These are phyloP conservation scores for Xylaria bambusicola DNA, from an alignment of 495 filamentous ascomycete genomes.

Conservation along the genomic window DNA sequence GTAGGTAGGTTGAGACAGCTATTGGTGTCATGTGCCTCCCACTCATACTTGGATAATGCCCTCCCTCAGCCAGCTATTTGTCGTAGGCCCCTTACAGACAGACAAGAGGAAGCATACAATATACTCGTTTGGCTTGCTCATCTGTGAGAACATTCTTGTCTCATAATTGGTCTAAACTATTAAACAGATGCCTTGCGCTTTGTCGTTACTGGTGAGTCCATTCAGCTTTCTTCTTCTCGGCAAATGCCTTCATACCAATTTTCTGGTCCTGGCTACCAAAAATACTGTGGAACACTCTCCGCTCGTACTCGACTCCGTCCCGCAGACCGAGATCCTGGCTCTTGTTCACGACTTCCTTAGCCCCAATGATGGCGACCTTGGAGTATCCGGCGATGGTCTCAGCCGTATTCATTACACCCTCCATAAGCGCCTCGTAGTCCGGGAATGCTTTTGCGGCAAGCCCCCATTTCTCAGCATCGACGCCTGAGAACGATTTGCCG, in stretches of 20 bases:
- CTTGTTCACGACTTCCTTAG: slow-evolving; percentile 98
- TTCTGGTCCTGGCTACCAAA: slow-evolving; percentile 97
- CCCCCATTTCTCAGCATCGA: slow-evolving; percentile 86
- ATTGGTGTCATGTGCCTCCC: too few species aligned
- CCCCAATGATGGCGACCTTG: slow-evolving; percentile 79
- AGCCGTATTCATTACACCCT: slow-evolving; percentile 75
- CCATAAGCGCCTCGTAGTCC: slow-evolving; percentile 78
- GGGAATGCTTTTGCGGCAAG: slow-evolving; percentile 81
- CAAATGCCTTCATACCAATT: slow-evolving; percentile 95
- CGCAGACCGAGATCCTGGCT: slow-evolving; percentile 82
- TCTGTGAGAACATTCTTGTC: background rate
- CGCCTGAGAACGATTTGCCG: slow-evolving; percentile 76
- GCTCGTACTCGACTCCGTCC: slow-evolving; percentile 93
- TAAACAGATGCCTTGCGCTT: too few species aligned
- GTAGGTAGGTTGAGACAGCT: too few species aligned
- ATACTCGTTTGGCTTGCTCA: too few species aligned
- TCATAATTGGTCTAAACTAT: background rate
- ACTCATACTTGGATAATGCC: too few species aligned
- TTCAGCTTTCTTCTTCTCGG: slow-evolving; percentile 89
- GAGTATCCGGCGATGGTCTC: slow-evolving; percentile 85
- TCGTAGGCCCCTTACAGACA: too few species aligned
- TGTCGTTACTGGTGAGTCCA: slow-evolving; percentile 75
- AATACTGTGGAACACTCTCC: slow-evolving; percentile 84
- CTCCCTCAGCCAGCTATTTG: too few species aligned
- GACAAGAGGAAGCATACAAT: too few species aligned